These are phyloP conservation scores for Mallotus repandus DNA, from an alignment of 441 rosid genomes.

Conservation along the genomic window DNA sequence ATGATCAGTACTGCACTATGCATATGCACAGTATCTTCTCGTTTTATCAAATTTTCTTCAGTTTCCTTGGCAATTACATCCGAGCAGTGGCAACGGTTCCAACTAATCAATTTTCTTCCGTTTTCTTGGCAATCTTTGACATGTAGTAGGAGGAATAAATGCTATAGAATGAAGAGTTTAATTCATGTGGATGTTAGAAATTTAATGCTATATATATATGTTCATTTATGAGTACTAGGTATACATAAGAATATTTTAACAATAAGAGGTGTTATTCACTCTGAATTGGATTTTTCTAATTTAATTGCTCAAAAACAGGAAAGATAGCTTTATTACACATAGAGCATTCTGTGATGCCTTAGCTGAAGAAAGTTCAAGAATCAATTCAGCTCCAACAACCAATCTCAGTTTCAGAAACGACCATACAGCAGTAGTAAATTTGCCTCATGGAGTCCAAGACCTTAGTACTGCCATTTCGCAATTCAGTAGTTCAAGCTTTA, in stretches of 20 bases:
- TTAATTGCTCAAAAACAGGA: slow-evolving; percentile 34
- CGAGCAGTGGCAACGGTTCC: too few species aligned
- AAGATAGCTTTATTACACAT: slow-evolving; percentile 56
- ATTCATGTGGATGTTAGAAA: slow-evolving; percentile 29
- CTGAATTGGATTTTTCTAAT: slow-evolving; percentile 1
- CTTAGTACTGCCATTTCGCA: slow-evolving; percentile 31
- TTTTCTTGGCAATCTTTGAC: background rate
- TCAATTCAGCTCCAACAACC: slow-evolving; percentile 42
- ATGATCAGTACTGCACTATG: background rate
- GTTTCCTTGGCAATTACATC: background rate
- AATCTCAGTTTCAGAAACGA: slow-evolving; percentile 36
- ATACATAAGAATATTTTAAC: background rate
- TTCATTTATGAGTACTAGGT: slow-evolving; percentile 19
- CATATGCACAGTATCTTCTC: too few species aligned
- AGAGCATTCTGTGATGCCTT: slow-evolving; percentile 91
- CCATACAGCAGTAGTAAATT: slow-evolving; percentile 21
- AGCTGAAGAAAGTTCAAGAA: slow-evolving; percentile 72
- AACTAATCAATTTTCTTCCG: too few species aligned
- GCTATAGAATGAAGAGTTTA: slow-evolving; percentile 30
- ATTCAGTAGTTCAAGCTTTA: slow-evolving; percentile 44
- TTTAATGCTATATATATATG: slow-evolving; percentile 24
- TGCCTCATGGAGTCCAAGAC: slow-evolving; percentile 60
- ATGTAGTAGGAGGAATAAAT: slow-evolving; percentile 42
- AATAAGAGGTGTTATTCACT: slow-evolving; percentile 2
- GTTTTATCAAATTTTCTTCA: background rate